Conservation (phyloP, 2,329 filamentous ascomycete species). For the Colletotrichum orbiculare region DNA sequence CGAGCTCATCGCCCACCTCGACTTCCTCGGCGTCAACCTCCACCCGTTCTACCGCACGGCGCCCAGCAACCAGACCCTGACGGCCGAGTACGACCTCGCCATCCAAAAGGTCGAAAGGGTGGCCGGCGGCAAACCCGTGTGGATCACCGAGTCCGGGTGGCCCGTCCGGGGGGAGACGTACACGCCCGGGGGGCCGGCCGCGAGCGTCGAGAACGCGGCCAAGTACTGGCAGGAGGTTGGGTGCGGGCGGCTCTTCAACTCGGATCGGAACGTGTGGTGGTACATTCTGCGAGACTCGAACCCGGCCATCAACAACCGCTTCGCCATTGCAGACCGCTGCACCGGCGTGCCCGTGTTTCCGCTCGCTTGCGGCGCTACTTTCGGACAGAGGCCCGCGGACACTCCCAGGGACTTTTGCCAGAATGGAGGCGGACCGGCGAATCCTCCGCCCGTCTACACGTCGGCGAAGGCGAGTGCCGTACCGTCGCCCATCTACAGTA, state of each 20-base stretch:
- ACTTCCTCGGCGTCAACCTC: conserved; percentile 64
- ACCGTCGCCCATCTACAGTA: too few species aligned
- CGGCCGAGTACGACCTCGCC: conserved; percentile 54
- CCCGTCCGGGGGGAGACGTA: conserved; percentile 59
- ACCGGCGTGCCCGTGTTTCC: background rate
- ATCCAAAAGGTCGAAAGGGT: conserved; percentile 49
- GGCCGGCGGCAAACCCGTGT: conserved; percentile 54
- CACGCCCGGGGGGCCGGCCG: conserved; percentile 37
- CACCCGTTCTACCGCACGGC: conserved; percentile 64
- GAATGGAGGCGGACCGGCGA: too few species aligned
- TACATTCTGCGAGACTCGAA: conserved; percentile 7
- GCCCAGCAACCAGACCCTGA: conserved; percentile 48
- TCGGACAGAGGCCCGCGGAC: too few species aligned
- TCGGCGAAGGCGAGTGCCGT: too few species aligned
- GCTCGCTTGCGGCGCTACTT: background rate
- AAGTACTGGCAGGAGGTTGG: conserved; percentile 7
- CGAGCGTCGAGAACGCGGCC: conserved; percentile 58
- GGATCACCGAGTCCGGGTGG: conserved; percentile 67
- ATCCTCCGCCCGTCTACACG: too few species aligned
- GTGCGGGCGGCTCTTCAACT: conserved; percentile 1
- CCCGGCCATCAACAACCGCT: background rate
- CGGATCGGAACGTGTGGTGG: conserved; percentile 4
- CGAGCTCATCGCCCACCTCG: conserved; percentile 62
- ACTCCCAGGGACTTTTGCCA: too few species aligned
- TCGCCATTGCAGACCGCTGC: background rate